Base-by-base conservation (phyloP, 768 basidiomycete genomes). In the Krasilnikovozyma curviuscula region DNA sequence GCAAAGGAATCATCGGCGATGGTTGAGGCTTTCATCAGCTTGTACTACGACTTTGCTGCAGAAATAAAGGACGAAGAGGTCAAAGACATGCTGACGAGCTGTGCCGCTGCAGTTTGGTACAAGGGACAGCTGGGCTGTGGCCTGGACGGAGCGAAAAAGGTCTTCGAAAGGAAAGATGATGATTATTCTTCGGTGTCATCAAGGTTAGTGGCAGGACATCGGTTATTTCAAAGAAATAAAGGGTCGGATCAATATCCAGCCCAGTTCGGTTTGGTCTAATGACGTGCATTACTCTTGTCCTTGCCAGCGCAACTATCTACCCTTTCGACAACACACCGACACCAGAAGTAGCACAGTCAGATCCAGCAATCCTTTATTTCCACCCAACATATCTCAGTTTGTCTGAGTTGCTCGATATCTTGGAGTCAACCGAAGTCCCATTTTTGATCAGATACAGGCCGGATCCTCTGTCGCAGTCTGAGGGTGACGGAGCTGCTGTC, bases 1-100 rank as follows among this genome's bases (percentile, higher is more conserved):
- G 68, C 89, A 45, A 83, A 89, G 55, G 73, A 78, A 3, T 72
- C 79, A 7, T 75, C 76, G 0, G 85, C 89, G 0, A 79, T 76
- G 57, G 72, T 95, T 24, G 77, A 84, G 50, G 86, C 88, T 0
- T 81, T 79, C 59, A 84, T 52, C 25, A 47, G 80, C 60, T 72
- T 79, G 44, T 76, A 77, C 60, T 89, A 85, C 57, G 61, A 65
- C 14, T 18, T 40, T 40, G 59, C 65, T 30, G 56, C 52, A n/a
- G 53, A 28, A 38, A 40, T 16, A 25, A 50, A 57, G 30, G 63
- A 60, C 10, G 61, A 59, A 12, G 19, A 18, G 7, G 58, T 64
- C 5, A 81, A 78, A 56, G 76, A 71, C 2, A 78, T 24, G 39
- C 21, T 35, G 43, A 46, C 1, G 42, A 50, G 6, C 40, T 59